Conservation (phyloP, 177 flowering plant genomes). For the Vitis hybrid region DNA sequence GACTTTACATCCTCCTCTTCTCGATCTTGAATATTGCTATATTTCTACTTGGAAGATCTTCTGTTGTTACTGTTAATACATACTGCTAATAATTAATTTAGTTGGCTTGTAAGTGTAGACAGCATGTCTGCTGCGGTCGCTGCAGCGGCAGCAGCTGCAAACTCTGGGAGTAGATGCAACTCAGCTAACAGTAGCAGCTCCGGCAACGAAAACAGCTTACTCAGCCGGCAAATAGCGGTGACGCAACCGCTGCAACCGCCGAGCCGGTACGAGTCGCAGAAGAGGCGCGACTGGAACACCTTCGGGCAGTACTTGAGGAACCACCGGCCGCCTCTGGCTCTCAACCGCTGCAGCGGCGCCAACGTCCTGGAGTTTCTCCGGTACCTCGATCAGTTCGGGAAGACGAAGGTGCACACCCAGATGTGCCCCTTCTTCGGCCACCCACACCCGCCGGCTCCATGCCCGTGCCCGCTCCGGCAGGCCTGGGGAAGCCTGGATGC, state of each 20-base stretch:
- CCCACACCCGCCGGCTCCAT: constrained; percentile 19
- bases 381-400: constrained; percentile 29
- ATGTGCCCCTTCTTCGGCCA: constrained; percentile 16
- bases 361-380: constrained; percentile 25
- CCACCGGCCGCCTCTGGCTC: constrained; percentile 22
- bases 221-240: not conserved
- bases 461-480: constrained; percentile 23
- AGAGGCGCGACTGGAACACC: constrained; percentile 28
- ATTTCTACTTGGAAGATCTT: too few species aligned
- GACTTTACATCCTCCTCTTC: not conserved
- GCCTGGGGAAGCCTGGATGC: constrained; percentile 31
- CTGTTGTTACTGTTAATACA: not conserved
- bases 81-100: too few species aligned
- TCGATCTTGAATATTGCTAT: not conserved
- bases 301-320: constrained; percentile 22
- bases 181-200: not conserved
- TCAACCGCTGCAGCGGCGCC: constrained; percentile 22
- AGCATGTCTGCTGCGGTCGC: constrained; percentile 21
- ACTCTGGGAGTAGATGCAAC: not conserved
- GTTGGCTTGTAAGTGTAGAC: too few species aligned
- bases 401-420: constrained; percentile 22
- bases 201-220: not conserved
- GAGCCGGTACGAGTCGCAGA: constrained; percentile 28
- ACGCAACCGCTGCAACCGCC: not conserved
- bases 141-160: constrained; percentile 16